Conservation (phyloP, 2,329 filamentous ascomycete genomes). For the Sphaerulina musiva region DNA sequence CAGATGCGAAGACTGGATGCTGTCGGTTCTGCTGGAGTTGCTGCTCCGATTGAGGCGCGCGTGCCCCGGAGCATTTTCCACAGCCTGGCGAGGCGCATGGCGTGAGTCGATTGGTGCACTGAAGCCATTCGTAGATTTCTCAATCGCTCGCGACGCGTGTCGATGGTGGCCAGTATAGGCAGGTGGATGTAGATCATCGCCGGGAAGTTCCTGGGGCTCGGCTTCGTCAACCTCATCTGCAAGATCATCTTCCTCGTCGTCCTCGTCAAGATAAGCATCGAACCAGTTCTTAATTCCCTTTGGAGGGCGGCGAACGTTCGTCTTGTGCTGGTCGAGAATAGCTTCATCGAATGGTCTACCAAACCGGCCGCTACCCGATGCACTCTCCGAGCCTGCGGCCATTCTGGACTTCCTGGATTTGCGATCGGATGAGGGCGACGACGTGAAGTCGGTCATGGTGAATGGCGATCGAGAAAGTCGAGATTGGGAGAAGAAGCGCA, state of each 20-base stretch:
- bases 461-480: slow-evolving; percentile 38
- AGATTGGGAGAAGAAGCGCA: slow-evolving; percentile 34
- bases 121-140: slow-evolving; percentile 12
- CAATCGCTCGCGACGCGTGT: slow-evolving; percentile 8
- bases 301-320: slow-evolving; percentile 43
- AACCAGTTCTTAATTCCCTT: slow-evolving; percentile 48
- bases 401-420: slow-evolving; percentile 5
- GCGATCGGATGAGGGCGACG: slow-evolving; percentile 3
- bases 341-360: slow-evolving; percentile 32
- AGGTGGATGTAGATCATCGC: slow-evolving; percentile 19
- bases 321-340: slow-evolving; percentile 42
- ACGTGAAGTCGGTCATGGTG: slow-evolving; percentile 32
- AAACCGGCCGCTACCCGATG: slow-evolving; percentile 8
- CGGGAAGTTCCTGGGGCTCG: slow-evolving; percentile 22
- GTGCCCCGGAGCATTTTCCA: background rate
- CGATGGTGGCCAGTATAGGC: slow-evolving; percentile 14
- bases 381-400: slow-evolving; percentile 3
- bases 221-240: slow-evolving; percentile 11
- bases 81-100: background rate
- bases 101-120: slow-evolving; percentile 13
- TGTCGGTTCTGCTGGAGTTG: slow-evolving; percentile 16
- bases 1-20: slow-evolving; percentile 21
- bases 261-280: slow-evolving; percentile 35
- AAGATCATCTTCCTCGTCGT: slow-evolving; percentile 24
- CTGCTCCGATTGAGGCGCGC: slow-evolving; percentile 3